Evolutionary conservation across 441 rosid species (phyloP).

Genomic region (Populus hybrid): DNA sequence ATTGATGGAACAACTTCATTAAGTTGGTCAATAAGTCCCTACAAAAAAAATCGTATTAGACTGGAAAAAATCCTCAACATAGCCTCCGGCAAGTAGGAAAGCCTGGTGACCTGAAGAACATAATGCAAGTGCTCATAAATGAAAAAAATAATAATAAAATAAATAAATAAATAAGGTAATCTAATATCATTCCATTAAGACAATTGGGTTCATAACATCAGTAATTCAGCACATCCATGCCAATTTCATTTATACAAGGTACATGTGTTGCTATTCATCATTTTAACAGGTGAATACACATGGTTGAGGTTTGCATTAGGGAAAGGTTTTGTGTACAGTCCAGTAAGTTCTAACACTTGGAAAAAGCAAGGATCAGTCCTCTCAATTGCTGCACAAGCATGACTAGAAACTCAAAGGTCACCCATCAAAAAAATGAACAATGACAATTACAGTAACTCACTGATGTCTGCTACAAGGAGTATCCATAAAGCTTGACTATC

Average conservation of each 20-base stretch:
- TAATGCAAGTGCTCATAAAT: not conserved
- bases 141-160: not conserved
- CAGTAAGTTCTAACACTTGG: too few species aligned
- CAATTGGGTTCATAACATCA: not conserved
- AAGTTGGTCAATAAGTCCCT: conserved; percentile 95
- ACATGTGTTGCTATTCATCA: too few species aligned
- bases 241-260: too few species aligned
- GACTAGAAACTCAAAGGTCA: too few species aligned
- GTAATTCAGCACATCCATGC: not conserved
- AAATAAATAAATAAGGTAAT: conserved; percentile 9
- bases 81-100: conserved; percentile 4
- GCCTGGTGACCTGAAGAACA: not conserved
- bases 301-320: too few species aligned
- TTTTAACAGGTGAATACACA: too few species aligned
- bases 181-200: not conserved
- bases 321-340: too few species aligned
- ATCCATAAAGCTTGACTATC: not conserved
- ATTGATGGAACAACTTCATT: conserved; percentile 94
- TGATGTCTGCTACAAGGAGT: too few species aligned
- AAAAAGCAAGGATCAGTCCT: too few species aligned
- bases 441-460: too few species aligned
- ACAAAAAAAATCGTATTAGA: conserved; percentile 13
- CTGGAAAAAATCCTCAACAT: conserved; percentile 22
- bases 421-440: too few species aligned
- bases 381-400: too few species aligned